Evolutionary conservation across 257 asterid species (phyloP), one percentile per base, ranked within the genome.

Genomic region (Scutellaria minor): DNA sequence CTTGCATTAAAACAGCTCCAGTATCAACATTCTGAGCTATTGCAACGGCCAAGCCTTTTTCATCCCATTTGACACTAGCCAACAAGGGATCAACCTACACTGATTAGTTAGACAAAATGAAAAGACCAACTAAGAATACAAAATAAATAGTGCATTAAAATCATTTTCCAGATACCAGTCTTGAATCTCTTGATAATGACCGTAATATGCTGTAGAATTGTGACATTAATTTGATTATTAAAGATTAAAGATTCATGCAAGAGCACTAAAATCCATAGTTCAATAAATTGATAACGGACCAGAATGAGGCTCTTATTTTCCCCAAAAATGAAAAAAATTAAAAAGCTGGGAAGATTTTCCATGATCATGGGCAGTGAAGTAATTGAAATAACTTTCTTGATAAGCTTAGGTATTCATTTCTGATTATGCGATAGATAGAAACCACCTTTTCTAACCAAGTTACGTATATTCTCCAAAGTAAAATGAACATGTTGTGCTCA

Each of bases 1-100:
- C 96, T 89, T 93, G 97, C 98, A 91, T 93, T 59, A 89, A 80
- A 66, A 95, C 74, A 15, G 96, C 98, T 80, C 98, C 94, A 0
- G 92, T 90, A 57, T 95, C 96, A 20, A 95, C 87, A 76, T 95
- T 92, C 81, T 95, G 98, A 58, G 96, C 98, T 51, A 95, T 92
- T 48, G 95, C 99, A 76, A 92, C 99, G 0, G 92, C 97, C 79
- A 95, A 77, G 48, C 98, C 98, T 82, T 90, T 90, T 61, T 92
- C 97, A 6, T 95, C 98, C 97, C 99, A 95, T 70, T 95, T 95
- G 68, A 92, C 82, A 56, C 86, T 82, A 83, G 90, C 96, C 85
- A 95, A 75, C 75, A 92, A 83, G 67, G 84, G 85, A 71, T 83
- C 82, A 69, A 92, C 96, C 99, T 92, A 79, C 37, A 82, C 63